phyloP scores from a whole-genome alignment of 441 rosid genomes.

The Erodium moschatum region DNA sequence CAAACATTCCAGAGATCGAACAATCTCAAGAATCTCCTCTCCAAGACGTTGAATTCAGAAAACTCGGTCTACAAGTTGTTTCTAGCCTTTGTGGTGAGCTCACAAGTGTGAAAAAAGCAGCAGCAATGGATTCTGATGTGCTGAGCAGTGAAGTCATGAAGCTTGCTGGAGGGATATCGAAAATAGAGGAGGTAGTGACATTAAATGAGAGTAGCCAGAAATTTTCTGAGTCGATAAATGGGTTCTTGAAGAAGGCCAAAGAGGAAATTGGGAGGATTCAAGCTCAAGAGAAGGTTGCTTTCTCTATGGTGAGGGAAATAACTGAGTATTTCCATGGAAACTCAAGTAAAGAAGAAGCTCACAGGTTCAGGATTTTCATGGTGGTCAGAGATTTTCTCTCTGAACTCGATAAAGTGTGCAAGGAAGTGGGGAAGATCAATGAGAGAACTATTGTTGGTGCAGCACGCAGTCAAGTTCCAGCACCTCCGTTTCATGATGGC shows the following conservation, averaged over 20 bases:
- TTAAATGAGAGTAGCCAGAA: slow-evolving; percentile 32
- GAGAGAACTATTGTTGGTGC: slow-evolving; percentile 65
- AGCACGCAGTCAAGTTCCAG: slow-evolving; percentile 62
- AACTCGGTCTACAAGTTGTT: slow-evolving; percentile 81
- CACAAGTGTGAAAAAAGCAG: slow-evolving; percentile 70
- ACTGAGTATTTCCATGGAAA: slow-evolving; percentile 89
- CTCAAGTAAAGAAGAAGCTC: slow-evolving; percentile 81
- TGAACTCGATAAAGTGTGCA: slow-evolving; percentile 79
- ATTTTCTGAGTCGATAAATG: slow-evolving; percentile 59
- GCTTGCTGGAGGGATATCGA: slow-evolving; percentile 73
- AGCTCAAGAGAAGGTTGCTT: slow-evolving; percentile 56
- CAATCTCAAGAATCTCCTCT: slow-evolving; percentile 15
- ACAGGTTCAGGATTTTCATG: slow-evolving; percentile 83
- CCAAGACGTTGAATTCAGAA: slow-evolving; percentile 61
- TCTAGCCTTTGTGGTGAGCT: slow-evolving; percentile 80
- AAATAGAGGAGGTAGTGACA: slow-evolving; percentile 46
- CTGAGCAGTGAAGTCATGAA: slow-evolving; percentile 68
- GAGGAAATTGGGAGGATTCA: slow-evolving; percentile 63
- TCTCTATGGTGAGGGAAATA: slow-evolving; percentile 69
- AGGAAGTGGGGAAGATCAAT: slow-evolving; percentile 79
- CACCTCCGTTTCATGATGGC: slow-evolving; percentile 49
- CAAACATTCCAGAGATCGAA: slow-evolving; percentile 18
- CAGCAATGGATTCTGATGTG: slow-evolving; percentile 92
- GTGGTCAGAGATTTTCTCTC: slow-evolving; percentile 81
- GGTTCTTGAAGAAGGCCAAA: slow-evolving; percentile 58